Evolutionary conservation across 2,329 filamentous ascomycete species (phyloP).

Genomic region (Acrocalymma vagum): DNA sequence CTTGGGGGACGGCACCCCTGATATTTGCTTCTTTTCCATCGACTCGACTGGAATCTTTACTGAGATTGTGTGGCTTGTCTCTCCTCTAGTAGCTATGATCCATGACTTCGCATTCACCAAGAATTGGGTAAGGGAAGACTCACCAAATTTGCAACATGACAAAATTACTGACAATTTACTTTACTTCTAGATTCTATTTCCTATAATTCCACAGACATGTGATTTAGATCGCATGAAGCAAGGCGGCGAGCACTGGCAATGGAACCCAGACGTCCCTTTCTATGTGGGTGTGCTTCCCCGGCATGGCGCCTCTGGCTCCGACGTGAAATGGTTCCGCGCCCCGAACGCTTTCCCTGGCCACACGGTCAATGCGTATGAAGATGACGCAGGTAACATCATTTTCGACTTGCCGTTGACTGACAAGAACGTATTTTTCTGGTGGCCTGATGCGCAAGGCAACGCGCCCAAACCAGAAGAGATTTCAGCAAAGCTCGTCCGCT

Average conservation of each 20-base stretch:
- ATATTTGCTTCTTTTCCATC: conserved; percentile 49
- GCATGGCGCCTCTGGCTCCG: conserved; percentile 10
- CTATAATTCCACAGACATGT: conserved; percentile 41
- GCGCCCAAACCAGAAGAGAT: conserved; percentile 36
- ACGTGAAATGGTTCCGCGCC: conserved; percentile 46
- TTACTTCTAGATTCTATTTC: conserved; percentile 44
- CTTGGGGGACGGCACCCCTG: conserved; percentile 49
- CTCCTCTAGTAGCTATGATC: conserved; percentile 50
- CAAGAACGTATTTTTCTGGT: conserved; percentile 55
- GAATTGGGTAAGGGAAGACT: conserved; percentile 45
- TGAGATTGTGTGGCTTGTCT: conserved; percentile 44
- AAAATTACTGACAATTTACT: not conserved
- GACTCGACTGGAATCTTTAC: conserved; percentile 35
- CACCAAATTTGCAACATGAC: not conserved
- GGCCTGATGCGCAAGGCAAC: conserved; percentile 48
- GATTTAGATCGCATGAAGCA: conserved; percentile 48
- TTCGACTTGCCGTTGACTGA: conserved; percentile 49
- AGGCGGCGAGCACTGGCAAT: conserved; percentile 53
- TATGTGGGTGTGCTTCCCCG: conserved; percentile 37
- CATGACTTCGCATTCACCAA: conserved; percentile 54
- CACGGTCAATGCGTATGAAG: conserved; percentile 42
- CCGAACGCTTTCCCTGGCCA: conserved; percentile 49
- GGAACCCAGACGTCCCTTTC: conserved; percentile 41
- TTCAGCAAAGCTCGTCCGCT: conserved; percentile 28
- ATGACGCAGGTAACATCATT: conserved; percentile 30